Evolutionary conservation across 2,329 filamentous ascomycete genomes (phyloP), one percentile per base, ranked within the genome.

Genomic region (Penicillium griseofulvum): DNA sequence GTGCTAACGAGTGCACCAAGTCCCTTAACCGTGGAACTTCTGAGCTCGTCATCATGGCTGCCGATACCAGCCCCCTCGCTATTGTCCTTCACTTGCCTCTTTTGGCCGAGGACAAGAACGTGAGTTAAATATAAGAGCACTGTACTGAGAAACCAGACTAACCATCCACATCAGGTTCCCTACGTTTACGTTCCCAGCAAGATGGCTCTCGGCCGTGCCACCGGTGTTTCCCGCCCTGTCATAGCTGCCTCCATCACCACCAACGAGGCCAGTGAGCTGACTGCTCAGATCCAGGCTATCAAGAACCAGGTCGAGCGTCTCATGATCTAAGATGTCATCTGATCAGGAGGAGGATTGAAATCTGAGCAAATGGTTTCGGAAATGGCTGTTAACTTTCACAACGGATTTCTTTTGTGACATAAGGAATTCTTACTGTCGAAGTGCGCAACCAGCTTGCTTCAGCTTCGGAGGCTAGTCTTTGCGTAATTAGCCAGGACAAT

Each of bases 11-110:
- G 74, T 80, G 85, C 36, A 96, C 90, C 71, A 96, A 96, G 82
- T 89, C 90, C 1, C 83, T 96, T 48, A 95, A 94, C 81, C 88
- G 93, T 66, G 92, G 93, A 78, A 91, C 93, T 60, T 86, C 86
- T 65, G 93, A 97, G 79, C 37, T 49, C 17, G 47, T 49, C 17
- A 49, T 49, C 47, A 49, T 49, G 47, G 91, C 91, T 45, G 91
- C 90, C 61, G 93, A 97, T 74, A 94, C 91, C 66, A 83, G 85
- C 55, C 92, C 92, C 39, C 83, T 97, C 49, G 89, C 91, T 50
- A 97, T 97, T 64, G 82, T 96, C 46, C 84, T 96, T 57, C 91
- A 96, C 77, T 81, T 97, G 41, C 93, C 93, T 29, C 87, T 97
- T 26, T 85, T 97, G 49, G 87, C 87, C 74, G 92, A 97, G 77